Evolutionary conservation across 371 early-diverging fungal genomes (phyloP).

Genomic region (Rhizopus stolonifer): DNA sequence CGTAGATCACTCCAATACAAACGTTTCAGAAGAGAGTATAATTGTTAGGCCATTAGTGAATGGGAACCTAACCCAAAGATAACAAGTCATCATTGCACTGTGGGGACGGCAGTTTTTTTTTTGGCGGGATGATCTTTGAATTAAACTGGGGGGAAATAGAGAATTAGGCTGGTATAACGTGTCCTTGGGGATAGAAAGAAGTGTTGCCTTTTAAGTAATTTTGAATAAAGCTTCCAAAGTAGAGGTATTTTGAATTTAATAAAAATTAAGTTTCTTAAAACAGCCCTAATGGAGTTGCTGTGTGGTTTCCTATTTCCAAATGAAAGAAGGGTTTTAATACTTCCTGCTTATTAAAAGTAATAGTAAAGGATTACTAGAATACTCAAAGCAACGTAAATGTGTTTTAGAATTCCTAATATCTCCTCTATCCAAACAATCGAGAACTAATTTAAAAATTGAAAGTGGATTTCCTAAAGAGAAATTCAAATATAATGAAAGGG

Average conservation of each 20-base stretch:
- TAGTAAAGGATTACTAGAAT: conserved; percentile 8
- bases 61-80: conserved; percentile 14
- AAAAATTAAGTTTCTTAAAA: conserved; percentile 14
- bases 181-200: conserved; percentile 5
- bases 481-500: conserved; percentile 13
- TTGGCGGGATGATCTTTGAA: conserved; percentile 11
- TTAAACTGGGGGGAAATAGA: conserved; percentile 11
- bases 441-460: conserved; percentile 12
- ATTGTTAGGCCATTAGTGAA: conserved; percentile 14
- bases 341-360: conserved; percentile 13
- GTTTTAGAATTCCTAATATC: conserved; percentile 13
- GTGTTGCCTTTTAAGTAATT: conserved; percentile 5
- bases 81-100: conserved; percentile 13
- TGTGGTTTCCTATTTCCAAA: conserved; percentile 14
- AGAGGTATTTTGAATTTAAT: conserved; percentile 3
- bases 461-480: conserved; percentile 11
- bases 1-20: conserved; percentile 12
- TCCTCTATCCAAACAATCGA: conserved; percentile 11
- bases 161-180: conserved; percentile 12
- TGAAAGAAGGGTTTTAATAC: conserved; percentile 12
- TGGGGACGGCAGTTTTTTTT: conserved; percentile 12
- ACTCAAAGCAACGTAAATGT: conserved; percentile 14
- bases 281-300: conserved; percentile 11
- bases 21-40: conserved; percentile 13
- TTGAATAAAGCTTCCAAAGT: conserved; percentile 9